phyloP scores from a whole-genome alignment of 768 basidiomycete genomes.

The Boletellus emodensis region DNA sequence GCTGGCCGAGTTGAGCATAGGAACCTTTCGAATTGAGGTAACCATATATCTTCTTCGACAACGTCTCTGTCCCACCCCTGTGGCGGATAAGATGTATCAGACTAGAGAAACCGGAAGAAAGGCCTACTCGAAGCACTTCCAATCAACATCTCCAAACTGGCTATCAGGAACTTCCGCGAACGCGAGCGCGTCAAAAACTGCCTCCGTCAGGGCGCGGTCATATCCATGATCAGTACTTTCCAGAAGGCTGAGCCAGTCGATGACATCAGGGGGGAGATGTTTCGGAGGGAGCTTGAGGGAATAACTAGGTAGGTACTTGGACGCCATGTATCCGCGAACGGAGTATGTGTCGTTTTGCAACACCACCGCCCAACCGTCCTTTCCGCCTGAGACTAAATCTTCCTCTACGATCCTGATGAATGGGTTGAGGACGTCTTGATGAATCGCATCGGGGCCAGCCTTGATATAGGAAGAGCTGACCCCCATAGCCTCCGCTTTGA shows the following conservation, averaged over 20 bases:
- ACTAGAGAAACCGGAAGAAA: background rate
- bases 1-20: constrained; percentile 9
- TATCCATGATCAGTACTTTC: constrained; percentile 28
- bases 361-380: constrained; percentile 25
- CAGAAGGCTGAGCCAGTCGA: constrained; percentile 33
- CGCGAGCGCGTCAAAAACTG: constrained; percentile 19
- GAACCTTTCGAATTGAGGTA: constrained; percentile 3
- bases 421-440: background rate
- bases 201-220: constrained; percentile 30
- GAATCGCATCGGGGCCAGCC: background rate
- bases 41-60: constrained; percentile 22
- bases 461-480: background rate
- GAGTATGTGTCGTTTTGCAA: constrained; percentile 30
- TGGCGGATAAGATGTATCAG: constrained; percentile 10
- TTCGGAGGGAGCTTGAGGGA: constrained; percentile 12
- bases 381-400: constrained; percentile 12
- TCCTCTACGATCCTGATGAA: constrained; percentile 10
- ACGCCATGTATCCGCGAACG: constrained; percentile 22
- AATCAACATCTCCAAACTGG: constrained; percentile 11
- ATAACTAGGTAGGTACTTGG: constrained; percentile 18
- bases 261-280: constrained; percentile 17
- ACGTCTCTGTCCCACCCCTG: constrained; percentile 23
- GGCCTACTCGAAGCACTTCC: constrained; percentile 30
- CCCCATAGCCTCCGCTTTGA: background rate
- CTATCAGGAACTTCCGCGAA: background rate